Percentiles rank a stretch among this genome's conserved stretches.
Conservation (phyloP, 2,329 filamentous ascomycete species). For the Fusarium udum region DNA sequence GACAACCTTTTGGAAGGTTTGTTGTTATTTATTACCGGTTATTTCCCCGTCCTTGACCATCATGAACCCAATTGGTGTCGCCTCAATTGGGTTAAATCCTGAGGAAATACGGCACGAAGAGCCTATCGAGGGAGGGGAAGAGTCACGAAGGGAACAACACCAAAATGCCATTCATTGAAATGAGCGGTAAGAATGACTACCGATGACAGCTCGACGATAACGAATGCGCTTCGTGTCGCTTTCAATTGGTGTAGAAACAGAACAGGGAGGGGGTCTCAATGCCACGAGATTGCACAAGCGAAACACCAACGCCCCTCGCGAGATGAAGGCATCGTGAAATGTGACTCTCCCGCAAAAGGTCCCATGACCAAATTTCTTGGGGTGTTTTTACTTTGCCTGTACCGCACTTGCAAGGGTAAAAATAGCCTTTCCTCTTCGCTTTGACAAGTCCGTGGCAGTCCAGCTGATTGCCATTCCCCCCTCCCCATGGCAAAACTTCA, state of each 20-base stretch:
- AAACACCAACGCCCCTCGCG: neutral
- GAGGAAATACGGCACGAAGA: neutral
- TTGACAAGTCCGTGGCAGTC: neutral
- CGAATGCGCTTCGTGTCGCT: neutral
- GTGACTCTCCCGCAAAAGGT: constrained; percentile 25
- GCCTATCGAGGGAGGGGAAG: neutral
- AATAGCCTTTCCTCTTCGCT: neutral
- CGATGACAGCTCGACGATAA: neutral
- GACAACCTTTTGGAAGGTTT: neutral
- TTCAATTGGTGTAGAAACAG: neutral
- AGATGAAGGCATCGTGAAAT: constrained; percentile 28
- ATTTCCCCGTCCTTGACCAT: neutral
- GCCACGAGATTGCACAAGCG: neutral
- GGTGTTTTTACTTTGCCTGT: constrained; percentile 13
- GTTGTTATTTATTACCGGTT: neutral
- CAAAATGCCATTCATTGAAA: neutral
- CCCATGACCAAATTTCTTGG: constrained; percentile 13
- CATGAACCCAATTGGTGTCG: constrained; percentile 1
- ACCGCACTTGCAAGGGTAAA: neutral
- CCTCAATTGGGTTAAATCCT: neutral
- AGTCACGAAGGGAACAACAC: neutral
- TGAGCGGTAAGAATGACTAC: neutral
- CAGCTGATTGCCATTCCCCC: constrained; percentile 16
- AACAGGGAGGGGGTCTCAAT: neutral
- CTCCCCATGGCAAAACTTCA: neutral